These are phyloP conservation scores for Fraxinus xanthoxyloides DNA, from an alignment of 305 asterid genomes.

Conservation along the genomic window DNA sequence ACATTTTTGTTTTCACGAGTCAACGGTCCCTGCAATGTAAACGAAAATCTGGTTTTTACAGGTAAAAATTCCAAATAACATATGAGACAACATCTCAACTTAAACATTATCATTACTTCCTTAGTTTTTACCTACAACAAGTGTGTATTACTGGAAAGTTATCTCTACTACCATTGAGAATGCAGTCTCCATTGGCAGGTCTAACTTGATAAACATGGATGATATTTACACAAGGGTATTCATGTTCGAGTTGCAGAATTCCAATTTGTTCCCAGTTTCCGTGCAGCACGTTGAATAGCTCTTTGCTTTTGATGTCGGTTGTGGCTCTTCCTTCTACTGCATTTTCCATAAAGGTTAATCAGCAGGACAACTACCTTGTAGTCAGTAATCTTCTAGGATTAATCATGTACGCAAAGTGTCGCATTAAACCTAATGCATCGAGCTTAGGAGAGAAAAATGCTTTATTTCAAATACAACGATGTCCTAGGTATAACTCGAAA, in stretches of 20 bases:
- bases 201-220: background rate
- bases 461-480: background rate
- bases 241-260: conserved; percentile 39
- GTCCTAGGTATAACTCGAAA: background rate
- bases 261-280: conserved; percentile 57
- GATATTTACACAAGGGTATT: background rate
- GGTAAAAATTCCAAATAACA: background rate
- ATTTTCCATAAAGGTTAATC: conserved; percentile 23
- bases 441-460: background rate
- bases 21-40: background rate
- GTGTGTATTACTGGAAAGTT: background rate
- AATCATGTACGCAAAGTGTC: background rate
- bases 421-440: background rate
- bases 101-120: background rate
- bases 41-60: background rate
- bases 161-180: background rate
- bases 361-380: background rate
- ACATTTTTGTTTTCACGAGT: background rate
- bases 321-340: conserved; percentile 63
- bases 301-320: conserved; percentile 59
- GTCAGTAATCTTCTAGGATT: background rate
- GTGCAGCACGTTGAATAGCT: conserved; percentile 53
- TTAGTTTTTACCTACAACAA: background rate
- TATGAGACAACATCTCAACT: background rate
- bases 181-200: background rate